Evolutionary conservation across 352 stramenopile genomes (phyloP).

Genomic region (Thraustotheca clavata): DNA sequence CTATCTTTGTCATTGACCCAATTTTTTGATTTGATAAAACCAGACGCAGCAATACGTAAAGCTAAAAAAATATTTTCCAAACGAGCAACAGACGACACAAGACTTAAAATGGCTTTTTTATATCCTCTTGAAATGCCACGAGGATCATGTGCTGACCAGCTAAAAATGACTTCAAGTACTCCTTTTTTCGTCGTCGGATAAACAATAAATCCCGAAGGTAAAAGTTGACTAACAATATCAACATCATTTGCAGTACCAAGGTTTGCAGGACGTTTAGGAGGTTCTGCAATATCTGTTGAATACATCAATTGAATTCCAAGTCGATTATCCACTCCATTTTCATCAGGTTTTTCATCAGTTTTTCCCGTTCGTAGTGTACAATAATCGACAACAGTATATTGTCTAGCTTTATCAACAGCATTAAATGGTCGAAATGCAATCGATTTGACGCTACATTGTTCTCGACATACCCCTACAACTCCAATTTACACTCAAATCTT

Average conservation of each 20-base stretch:
- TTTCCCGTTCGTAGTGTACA: conserved; percentile 20
- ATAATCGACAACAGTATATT: conserved; percentile 19
- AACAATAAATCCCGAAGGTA: conserved; percentile 18
- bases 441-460: conserved; percentile 17
- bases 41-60: conserved; percentile 14
- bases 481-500: background rate
- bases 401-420: conserved; percentile 15
- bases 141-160: conserved; percentile 18
- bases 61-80: conserved; percentile 21
- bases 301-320: conserved; percentile 21
- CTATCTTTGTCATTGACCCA: conserved; percentile 47
- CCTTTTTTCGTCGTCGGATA: conserved; percentile 20
- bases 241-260: background rate
- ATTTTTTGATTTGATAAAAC: conserved; percentile 21
- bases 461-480: conserved; percentile 4
- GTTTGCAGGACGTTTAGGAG: background rate
- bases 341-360: conserved; percentile 7
- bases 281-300: conserved; percentile 13
- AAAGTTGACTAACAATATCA: conserved; percentile 11
- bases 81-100: conserved; percentile 12
- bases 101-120: conserved; percentile 16
- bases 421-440: conserved; percentile 19
- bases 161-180: conserved; percentile 20
- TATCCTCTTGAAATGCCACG: conserved; percentile 17
- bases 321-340: conserved; percentile 10